Evolutionary conservation across 2,329 filamentous ascomycete species (phyloP), one percentile per base, ranked within the genome.

Genomic region (Ascomycota sp.): DNA sequence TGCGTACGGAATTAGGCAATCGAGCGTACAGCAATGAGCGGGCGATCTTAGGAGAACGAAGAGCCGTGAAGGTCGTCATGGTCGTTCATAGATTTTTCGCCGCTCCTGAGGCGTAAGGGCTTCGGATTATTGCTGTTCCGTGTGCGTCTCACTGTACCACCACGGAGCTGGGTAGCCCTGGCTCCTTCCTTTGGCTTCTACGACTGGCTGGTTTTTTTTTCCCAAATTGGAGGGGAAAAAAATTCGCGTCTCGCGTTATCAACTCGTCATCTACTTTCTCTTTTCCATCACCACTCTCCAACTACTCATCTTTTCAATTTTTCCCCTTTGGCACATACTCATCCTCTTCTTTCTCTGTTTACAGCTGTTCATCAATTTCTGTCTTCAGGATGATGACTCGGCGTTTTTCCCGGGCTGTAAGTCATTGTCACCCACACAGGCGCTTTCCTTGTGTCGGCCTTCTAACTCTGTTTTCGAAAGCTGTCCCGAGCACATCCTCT

Each of bases 401-500:
- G 49, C 72, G 72, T 57, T 61, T 81, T 48, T 68, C 70, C 50
- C 70, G 75, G 67, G 74, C 73, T 69, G 76, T 82, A 72, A 64
- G 76, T 71, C 11, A 27, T 27, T 3, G 9, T 27, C 11, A 9
- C 27, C 9, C 8, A 11, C 3, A 2, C 11, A 9, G 3, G 6
- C 35, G 29, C 29, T 27, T 33, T 25, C 21, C 25, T 10, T 25
- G 29, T 36, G 29, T 34, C 12, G 34, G 36, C 37, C 45, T 33
- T 39, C 43, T 47, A 47, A 34, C 33, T 31, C 24, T 34, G 36
- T 30, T 21, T 34, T 30, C 32, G 2, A 34, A 44, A 84, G 78
- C 70, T 91, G 59, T 80, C 82, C 53, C 72, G 82, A 67, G 74
- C 78, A 55, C 62, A 68, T 44, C 64, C 76, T 50, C 60, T 70